Percentiles rank a stretch among this genome's conserved stretches.
Evolutionary conservation across 2,329 filamentous ascomycete genomes (phyloP).

Genomic region (Aspergillus puulaauensis): DNA sequence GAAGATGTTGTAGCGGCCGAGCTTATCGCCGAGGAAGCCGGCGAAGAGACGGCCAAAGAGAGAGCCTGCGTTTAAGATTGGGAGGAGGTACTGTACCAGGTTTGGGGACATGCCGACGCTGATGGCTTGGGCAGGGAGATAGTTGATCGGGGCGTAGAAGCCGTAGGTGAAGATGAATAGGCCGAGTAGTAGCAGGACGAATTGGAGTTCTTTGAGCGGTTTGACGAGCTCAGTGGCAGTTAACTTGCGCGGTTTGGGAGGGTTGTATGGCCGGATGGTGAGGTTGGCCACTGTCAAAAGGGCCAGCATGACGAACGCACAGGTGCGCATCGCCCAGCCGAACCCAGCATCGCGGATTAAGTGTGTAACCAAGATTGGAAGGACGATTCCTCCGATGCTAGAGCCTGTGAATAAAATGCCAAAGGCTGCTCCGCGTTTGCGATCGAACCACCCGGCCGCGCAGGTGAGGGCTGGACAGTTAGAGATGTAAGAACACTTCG

Average conservation of each 20-base stretch:
- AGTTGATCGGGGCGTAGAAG: constrained; percentile 29
- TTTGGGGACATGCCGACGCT: constrained; percentile 9
- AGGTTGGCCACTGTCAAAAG: constrained; percentile 52
- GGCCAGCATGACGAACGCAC: constrained; percentile 58
- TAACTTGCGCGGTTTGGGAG: constrained; percentile 19
- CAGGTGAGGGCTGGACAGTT: constrained; percentile 7
- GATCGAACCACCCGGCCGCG: constrained; percentile 51
- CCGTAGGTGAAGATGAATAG: constrained; percentile 30
- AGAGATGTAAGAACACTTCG: neutral
- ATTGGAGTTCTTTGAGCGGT: constrained; percentile 25
- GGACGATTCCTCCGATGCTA: constrained; percentile 54
- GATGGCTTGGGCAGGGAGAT: constrained; percentile 19
- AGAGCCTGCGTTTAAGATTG: constrained; percentile 22
- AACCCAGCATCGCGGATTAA: constrained; percentile 53
- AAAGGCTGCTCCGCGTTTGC: constrained; percentile 50
- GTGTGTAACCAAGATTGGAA: constrained; percentile 58
- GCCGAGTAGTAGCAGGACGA: constrained; percentile 21
- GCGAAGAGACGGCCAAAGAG: constrained; percentile 20
- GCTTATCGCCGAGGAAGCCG: constrained; percentile 15
- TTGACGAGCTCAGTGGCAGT: constrained; percentile 7
- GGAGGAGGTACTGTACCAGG: constrained; percentile 18
- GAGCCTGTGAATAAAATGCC: constrained; percentile 54
- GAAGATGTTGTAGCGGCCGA: constrained; percentile 22
- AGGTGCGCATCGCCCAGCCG: constrained; percentile 54
- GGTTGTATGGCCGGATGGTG: constrained; percentile 48